A percentile compares a stretch with the other conserved stretches of the same genome.
Conservation (phyloP, 768 basidiomycete genomes). For the Hypholoma fasciculare region DNA sequence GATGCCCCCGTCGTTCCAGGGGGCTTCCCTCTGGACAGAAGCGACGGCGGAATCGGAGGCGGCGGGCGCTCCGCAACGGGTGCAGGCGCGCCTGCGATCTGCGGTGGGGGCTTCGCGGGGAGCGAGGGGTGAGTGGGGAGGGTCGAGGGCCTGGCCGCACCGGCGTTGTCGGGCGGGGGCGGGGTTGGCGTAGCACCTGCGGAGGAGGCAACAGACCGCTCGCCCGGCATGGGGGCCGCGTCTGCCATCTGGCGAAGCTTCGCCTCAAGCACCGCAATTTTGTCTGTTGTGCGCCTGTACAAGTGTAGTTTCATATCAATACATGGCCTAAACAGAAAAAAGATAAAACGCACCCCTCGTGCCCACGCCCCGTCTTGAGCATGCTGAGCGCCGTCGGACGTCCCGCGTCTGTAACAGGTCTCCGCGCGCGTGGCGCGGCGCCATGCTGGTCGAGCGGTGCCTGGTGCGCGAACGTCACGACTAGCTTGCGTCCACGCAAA, state of each 20-base stretch:
- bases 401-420: slow-evolving; percentile 53
- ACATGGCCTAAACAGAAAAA: not conserved
- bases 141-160: not conserved
- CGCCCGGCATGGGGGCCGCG: slow-evolving; percentile 23
- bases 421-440: slow-evolving; percentile 22
- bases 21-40: not conserved
- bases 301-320: not conserved
- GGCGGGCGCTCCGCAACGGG: not conserved
- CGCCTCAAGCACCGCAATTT: slow-evolving; percentile 96
- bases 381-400: slow-evolving; percentile 88
- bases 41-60: not conserved
- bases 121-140: slow-evolving; percentile 35
- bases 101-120: slow-evolving; percentile 42
- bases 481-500: slow-evolving; percentile 82
- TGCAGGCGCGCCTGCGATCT: slow-evolving; percentile 20
- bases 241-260: slow-evolving; percentile 82
- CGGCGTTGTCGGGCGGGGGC: not conserved
- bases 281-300: slow-evolving; percentile 66
- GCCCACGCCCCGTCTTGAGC: slow-evolving; percentile 66
- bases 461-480: slow-evolving; percentile 92
- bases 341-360: slow-evolving; percentile 44
- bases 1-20: not conserved
- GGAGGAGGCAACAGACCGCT: no score
- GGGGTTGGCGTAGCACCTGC: not conserved
- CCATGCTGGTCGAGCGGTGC: slow-evolving; percentile 52